phyloP scores from a whole-genome alignment of 106 monocot genomes.

The Iris macrosiphon region DNA sequence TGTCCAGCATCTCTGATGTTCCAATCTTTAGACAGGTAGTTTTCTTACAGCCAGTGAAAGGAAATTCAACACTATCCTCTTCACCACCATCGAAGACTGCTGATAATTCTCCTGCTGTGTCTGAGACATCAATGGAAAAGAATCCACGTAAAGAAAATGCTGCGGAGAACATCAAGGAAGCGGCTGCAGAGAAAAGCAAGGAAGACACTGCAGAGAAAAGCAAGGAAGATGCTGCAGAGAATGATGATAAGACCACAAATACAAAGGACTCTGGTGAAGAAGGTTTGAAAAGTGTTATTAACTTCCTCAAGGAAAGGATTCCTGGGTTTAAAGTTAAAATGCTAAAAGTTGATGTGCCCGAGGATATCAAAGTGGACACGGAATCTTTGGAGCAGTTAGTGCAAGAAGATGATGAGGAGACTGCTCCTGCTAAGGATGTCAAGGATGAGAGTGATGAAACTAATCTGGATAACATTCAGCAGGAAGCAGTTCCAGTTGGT shows the following conservation, averaged over 20 bases:
- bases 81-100: slow-evolving; percentile 14
- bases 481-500: slow-evolving; percentile 24
- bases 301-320: slow-evolving; percentile 75
- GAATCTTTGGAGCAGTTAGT: slow-evolving; percentile 43
- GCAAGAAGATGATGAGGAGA: slow-evolving; percentile 52
- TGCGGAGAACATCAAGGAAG: slow-evolving; percentile 5
- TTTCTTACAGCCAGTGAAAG: slow-evolving; percentile 53
- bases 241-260: slow-evolving; percentile 9
- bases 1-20: slow-evolving; percentile 4
- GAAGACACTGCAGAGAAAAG: slow-evolving; percentile 4
- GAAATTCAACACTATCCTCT: slow-evolving; percentile 31
- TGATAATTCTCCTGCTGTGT: slow-evolving; percentile 16
- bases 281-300: slow-evolving; percentile 61
- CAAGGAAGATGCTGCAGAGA: slow-evolving; percentile 12
- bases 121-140: slow-evolving; percentile 26
- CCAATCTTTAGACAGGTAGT: slow-evolving; percentile 58
- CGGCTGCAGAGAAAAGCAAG: not conserved
- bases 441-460: slow-evolving; percentile 28
- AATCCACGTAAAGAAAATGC: slow-evolving; percentile 8
- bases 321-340: slow-evolving; percentile 85
- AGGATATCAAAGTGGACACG: slow-evolving; percentile 52
- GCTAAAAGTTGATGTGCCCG: slow-evolving; percentile 39
- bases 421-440: slow-evolving; percentile 25
- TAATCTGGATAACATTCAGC: slow-evolving; percentile 29
- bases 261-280: slow-evolving; percentile 58